Percentiles rank a stretch among this genome's conserved stretches.
These are phyloP conservation scores for Beauveria bassiana DNA, from an alignment of 2,329 filamentous ascomycete species.

Conservation along the genomic window DNA sequence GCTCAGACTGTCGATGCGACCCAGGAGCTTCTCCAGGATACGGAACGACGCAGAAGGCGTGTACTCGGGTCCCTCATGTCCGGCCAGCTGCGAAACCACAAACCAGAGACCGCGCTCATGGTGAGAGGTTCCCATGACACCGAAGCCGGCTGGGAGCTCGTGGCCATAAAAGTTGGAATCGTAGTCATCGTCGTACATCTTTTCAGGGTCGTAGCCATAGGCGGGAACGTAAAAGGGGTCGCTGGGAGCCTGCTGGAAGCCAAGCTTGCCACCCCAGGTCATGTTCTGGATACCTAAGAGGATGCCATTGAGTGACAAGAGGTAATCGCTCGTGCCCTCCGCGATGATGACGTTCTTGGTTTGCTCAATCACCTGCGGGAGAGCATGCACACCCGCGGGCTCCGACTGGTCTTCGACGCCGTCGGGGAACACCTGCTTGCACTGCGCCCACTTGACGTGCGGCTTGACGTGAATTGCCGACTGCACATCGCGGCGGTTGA, in stretches of 20 bases:
- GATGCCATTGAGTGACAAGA: constrained; percentile 61
- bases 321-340: constrained; percentile 63
- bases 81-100: constrained; percentile 53
- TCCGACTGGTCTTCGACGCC: constrained; percentile 41
- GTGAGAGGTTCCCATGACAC: constrained; percentile 61
- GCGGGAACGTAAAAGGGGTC: constrained; percentile 60
- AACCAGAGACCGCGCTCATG: constrained; percentile 72
- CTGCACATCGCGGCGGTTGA: constrained; percentile 63
- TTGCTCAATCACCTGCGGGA: constrained; percentile 65
- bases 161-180: constrained; percentile 26
- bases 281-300: constrained; percentile 71
- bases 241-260: constrained; percentile 54
- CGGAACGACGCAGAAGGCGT: constrained; percentile 60
- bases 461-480: constrained; percentile 56
- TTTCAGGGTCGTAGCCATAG: constrained; percentile 12
- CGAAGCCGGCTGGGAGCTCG: constrained; percentile 48
- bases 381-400: constrained; percentile 35
- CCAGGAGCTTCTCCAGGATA: constrained; percentile 68
- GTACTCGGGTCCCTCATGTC: constrained; percentile 65
- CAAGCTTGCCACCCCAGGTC: constrained; percentile 66
- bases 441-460: constrained; percentile 45
- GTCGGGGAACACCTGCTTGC: constrained; percentile 32
- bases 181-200: constrained; percentile 35
- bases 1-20: constrained; percentile 52
- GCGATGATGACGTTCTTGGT: constrained; percentile 67